Conservation (phyloP, 2,329 filamentous ascomycete genomes). For the Mollisiaceae sp. region DNA sequence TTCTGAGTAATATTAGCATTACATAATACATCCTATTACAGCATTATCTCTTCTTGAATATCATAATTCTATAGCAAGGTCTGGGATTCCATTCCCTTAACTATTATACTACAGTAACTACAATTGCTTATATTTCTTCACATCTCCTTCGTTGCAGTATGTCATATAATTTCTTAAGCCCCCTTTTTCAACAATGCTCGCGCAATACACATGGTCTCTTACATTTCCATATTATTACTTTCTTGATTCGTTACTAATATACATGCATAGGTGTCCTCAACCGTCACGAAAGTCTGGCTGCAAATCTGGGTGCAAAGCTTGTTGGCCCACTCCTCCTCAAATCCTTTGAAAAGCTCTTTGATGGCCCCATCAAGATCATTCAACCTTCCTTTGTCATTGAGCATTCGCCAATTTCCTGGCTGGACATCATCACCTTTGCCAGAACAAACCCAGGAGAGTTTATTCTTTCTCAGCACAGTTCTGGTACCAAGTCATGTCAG, state of each 20-base stretch:
- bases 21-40: no score
- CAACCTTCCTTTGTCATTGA: slow-evolving; percentile 58
- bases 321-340: slow-evolving; percentile 83
- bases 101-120: no score
- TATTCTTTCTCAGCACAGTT: slow-evolving; percentile 69
- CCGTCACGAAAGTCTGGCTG: slow-evolving; percentile 84
- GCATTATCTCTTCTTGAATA: no score
- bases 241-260: neutral
- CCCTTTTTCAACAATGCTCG: neutral
- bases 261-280: slow-evolving; percentile 68
- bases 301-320: slow-evolving; percentile 82
- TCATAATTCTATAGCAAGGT: no score
- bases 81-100: no score
- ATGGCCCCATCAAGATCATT: slow-evolving; percentile 68
- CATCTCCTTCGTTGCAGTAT: no score
- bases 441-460: slow-evolving; percentile 82
- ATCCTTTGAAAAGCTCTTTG: slow-evolving; percentile 85
- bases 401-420: slow-evolving; percentile 73
- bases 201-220: neutral
- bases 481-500: slow-evolving; percentile 75
- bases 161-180: no score
- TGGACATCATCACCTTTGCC: slow-evolving; percentile 85
- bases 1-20: no score
- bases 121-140: no score
- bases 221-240: neutral